phyloP scores from a whole-genome alignment of 1,284 basidiomycete genomes.

The Naganishia sp. region DNA sequence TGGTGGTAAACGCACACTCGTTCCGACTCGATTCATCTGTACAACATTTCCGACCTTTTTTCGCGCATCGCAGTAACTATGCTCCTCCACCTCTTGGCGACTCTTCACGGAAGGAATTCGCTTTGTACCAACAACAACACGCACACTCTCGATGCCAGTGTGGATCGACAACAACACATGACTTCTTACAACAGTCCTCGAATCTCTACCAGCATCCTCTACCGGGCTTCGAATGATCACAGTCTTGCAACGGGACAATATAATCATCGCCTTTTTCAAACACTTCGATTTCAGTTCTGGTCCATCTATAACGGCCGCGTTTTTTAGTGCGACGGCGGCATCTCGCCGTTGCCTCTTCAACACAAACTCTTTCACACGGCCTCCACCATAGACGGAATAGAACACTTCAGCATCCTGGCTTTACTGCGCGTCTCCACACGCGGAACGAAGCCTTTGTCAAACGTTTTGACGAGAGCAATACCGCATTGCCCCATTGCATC shows the following conservation, averaged over 20 bases:
- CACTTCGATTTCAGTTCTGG: constrained; percentile 29
- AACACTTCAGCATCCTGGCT: constrained; percentile 20
- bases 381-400: constrained; percentile 25
- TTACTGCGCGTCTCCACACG: constrained; percentile 3
- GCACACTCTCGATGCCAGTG: constrained; percentile 17
- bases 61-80: constrained; percentile 5
- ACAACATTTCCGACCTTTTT: neutral
- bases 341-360: constrained; percentile 12
- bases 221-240: constrained; percentile 6
- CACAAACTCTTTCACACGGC: constrained; percentile 10
- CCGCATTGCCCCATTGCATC: constrained; percentile 19
- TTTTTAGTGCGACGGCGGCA: constrained; percentile 9
- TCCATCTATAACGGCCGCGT: constrained; percentile 29
- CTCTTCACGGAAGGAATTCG: constrained; percentile 26
- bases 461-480: constrained; percentile 10
- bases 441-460: constrained; percentile 16
- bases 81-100: constrained; percentile 26
- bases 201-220: constrained; percentile 18
- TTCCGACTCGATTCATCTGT: neutral
- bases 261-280: constrained; percentile 19
- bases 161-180: constrained; percentile 17
- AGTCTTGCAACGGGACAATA: constrained; percentile 21
- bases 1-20: constrained; percentile 27
- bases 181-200: constrained; percentile 19
- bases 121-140: constrained; percentile 24